Evolutionary conservation across 148 eudicot species (phyloP).

Genomic region (Persicaria maculosa): DNA sequence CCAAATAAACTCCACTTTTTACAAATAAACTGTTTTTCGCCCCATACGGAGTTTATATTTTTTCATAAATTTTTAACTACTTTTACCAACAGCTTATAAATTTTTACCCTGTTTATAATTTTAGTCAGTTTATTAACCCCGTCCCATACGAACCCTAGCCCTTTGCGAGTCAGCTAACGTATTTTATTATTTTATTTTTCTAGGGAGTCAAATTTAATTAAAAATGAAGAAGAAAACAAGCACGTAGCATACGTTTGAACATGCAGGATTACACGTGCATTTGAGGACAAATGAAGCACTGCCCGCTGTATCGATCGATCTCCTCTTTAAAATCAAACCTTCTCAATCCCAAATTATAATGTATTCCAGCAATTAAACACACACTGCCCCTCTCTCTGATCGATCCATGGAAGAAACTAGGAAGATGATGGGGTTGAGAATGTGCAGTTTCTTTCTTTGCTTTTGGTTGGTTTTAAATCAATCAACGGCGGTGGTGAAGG

Average conservation of each 20-base stretch:
- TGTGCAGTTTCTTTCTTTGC: not conserved
- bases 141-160: no score
- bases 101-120: no score
- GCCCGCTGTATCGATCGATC: not conserved
- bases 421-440: not conserved
- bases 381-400: not conserved
- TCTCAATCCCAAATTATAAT: not conserved
- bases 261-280: slow-evolving; percentile 4
- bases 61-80: no score
- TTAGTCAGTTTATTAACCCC: no score
- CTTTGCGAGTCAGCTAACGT: no score
- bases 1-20: no score
- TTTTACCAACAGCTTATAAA: no score
- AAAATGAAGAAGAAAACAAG: not conserved
- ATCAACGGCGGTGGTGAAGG: no score
- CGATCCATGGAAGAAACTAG: not conserved
- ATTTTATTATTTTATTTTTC: no score
- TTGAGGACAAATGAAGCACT: not conserved
- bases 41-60: no score
- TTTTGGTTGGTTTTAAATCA: not conserved
- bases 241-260: not conserved
- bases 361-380: not conserved
- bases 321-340: not conserved
- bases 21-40: no score
- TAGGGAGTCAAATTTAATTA: no score